A percentile compares a stretch with the other conserved stretches of the same genome.
These are phyloP conservation scores for Aspergillus homomorphus DNA, from an alignment of 495 filamentous ascomycete genomes.

Conservation along the genomic window DNA sequence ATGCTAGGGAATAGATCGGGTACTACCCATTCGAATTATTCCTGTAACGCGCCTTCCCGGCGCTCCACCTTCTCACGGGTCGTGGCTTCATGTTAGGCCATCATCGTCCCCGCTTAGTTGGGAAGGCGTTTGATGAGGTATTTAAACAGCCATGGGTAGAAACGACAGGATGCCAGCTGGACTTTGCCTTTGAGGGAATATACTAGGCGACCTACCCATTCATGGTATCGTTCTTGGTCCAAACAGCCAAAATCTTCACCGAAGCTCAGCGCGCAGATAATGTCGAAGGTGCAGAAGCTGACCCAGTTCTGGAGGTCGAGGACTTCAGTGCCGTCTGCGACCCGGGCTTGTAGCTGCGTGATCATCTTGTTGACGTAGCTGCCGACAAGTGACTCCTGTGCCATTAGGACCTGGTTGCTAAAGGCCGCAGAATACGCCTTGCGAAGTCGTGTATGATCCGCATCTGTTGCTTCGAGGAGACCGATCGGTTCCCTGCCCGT, in stretches of 20 bases:
- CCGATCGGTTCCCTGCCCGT: background rate
- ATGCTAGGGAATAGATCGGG: no score
- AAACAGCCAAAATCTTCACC: conserved; percentile 1
- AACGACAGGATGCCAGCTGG: background rate
- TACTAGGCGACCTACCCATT: background rate
- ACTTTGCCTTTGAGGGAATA: background rate
- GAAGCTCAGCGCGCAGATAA: background rate
- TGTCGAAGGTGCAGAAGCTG: conserved; percentile 1
- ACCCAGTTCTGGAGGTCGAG: background rate
- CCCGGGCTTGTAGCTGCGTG: background rate
- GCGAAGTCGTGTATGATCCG: background rate
- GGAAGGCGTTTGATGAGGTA: background rate
- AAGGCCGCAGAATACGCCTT: background rate
- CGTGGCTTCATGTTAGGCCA: background rate
- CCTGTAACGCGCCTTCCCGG: no score
- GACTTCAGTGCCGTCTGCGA: background rate
- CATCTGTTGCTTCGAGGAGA: background rate
- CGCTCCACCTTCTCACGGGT: background rate
- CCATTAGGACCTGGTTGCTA: background rate
- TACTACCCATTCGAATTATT: no score
- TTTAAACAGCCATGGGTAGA: background rate
- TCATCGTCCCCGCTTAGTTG: background rate
- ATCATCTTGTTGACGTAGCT: background rate
- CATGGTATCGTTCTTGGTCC: background rate
- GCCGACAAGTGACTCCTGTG: background rate